Base-by-base conservation (phyloP, 208 protist genomes). In the Willaertia magna region DNA sequence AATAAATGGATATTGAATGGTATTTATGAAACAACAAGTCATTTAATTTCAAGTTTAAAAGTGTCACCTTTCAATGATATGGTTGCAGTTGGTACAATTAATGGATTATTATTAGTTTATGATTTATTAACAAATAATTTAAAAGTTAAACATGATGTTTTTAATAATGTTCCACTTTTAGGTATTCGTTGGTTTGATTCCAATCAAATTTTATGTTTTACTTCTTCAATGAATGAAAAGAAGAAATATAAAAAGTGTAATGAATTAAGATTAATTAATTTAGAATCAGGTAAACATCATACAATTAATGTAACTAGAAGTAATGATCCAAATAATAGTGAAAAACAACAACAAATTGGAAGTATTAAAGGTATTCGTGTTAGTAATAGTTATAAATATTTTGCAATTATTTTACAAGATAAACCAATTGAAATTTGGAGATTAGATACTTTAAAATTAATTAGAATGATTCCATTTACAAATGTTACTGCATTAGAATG, bases 401-500 rank as follows among this genome's bases (percentile, higher is more conserved):
- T 75, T 42, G 26, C n/a, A 42, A 43, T 75, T 20, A 47, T 83
- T 9, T 39, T 39, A 26, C 43, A 83, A 1, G 46, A 83, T 55
- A 30, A 46, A 55, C 78, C 78, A 39, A 26, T 83, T n/a, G 78
- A 83, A 52, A n/a, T 83, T n/a, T 83, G 46, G 43, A 43, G n/a
- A 30, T 40, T 83, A 4, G 44, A 81, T 11, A 81, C 76, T 30
- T 42, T 81, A 3, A 51, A 26, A n/a, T 39, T 81, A n/a, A 51
- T 81, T 11, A 81, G 76, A 51, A 51, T 81, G 30, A 42, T 81
- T 42, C 76, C 76, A 46, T 81, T 81, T n/a, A 52, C 76, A 11
- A 51, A 30, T 40, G 30, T 81, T 2, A 81, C 76, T 1, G 42
- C 76, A 3, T 18, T 81, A 3, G 76, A 81, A 49, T 81, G 76